Conservation (phyloP, 352 stramenopile species). For the Globisporangium barbulae region DNA sequence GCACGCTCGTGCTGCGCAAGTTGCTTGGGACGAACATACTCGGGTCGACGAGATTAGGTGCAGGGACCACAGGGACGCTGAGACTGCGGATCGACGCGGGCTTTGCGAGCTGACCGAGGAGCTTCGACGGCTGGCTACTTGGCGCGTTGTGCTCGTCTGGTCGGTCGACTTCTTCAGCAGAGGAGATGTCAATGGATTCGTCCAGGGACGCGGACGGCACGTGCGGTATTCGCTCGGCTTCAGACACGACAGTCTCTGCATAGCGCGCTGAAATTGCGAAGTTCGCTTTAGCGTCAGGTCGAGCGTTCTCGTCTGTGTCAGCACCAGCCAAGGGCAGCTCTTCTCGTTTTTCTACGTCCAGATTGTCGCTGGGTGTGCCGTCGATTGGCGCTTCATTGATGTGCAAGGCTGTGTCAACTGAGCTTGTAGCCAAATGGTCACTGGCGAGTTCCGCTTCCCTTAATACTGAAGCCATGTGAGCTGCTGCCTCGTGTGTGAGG, state of each 20-base stretch:
- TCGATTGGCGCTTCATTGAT: too few relatives aligned
- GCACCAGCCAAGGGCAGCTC: neutral
- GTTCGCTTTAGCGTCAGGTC: neutral
- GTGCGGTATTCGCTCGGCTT: neutral
- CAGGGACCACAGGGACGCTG: conserved; percentile 20
- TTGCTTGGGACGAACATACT: neutral
- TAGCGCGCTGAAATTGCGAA: neutral
- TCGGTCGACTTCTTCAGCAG: neutral
- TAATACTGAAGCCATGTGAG: neutral
- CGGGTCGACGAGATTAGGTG: neutral
- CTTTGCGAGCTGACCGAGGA: neutral
- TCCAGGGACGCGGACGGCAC: neutral
- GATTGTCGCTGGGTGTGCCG: too few relatives aligned
- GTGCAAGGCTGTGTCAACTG: too few relatives aligned
- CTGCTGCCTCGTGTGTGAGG: neutral
- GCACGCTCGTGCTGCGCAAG: conserved; percentile 25
- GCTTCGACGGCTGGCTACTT: neutral
- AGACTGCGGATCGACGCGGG: conserved; percentile 20
- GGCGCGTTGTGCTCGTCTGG: neutral
- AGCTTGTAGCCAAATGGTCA: neutral
- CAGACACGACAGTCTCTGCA: neutral
- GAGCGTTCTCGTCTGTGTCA: neutral
- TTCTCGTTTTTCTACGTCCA: too few relatives aligned
- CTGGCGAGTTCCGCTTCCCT: neutral
- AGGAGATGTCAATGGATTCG: neutral